A percentile compares a stretch with the other conserved stretches of the same genome.
phyloP scores from a whole-genome alignment of 2,329 filamentous ascomycete genomes.

The Mycosphaerella arachidis region DNA sequence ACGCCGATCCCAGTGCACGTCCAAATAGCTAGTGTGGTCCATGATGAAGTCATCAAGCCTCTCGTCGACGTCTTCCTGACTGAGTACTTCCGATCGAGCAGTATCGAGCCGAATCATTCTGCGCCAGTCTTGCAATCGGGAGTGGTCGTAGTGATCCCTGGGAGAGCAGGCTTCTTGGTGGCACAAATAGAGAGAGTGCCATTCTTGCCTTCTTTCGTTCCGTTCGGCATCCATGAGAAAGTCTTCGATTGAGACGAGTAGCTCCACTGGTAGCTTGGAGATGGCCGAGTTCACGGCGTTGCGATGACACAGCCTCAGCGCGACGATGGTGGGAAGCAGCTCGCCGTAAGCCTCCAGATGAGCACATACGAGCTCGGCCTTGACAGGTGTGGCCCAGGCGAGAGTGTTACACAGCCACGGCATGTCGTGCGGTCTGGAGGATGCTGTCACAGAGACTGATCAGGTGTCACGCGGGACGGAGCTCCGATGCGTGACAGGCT shows the following conservation, averaged over 20 bases:
- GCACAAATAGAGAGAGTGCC: constrained; percentile 5
- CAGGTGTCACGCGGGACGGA: not conserved
- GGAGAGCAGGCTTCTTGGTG: not conserved
- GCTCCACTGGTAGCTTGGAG: constrained; percentile 20
- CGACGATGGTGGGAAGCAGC: constrained; percentile 4
- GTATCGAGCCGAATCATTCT: not conserved
- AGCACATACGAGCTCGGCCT: constrained; percentile 4
- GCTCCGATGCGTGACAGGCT: not conserved
- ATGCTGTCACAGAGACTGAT: not conserved
- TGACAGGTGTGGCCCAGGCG: constrained; percentile 14
- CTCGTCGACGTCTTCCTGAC: not conserved
- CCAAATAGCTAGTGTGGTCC: not conserved
- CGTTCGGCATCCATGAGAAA: not conserved
- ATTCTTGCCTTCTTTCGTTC: not conserved
- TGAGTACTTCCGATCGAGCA: not conserved
- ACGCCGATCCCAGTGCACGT: not conserved
- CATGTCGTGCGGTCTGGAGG: not conserved
- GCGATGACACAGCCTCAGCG: constrained; percentile 21
- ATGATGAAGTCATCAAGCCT: not conserved
- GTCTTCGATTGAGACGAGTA: constrained; percentile 15
- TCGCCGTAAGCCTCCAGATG: constrained; percentile 10
- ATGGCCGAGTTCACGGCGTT: constrained; percentile 13
- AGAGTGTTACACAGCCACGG: not conserved
- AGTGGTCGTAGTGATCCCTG: not conserved
- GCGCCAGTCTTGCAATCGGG: not conserved